Conservation (phyloP, 2,329 filamentous ascomycete species). For the Albifimbria verrucaria region DNA sequence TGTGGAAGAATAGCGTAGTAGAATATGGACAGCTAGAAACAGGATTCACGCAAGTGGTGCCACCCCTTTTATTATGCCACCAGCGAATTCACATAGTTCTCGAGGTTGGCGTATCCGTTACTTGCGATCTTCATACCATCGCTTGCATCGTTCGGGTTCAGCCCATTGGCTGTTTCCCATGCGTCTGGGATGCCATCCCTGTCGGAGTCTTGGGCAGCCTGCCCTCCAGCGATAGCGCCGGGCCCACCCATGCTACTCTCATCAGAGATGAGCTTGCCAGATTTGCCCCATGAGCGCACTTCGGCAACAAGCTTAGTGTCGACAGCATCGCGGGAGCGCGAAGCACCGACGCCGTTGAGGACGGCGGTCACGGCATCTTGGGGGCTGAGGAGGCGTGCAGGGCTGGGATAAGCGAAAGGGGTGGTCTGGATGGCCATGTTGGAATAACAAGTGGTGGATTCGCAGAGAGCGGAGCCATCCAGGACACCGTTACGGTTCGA, state of each 20-base stretch:
- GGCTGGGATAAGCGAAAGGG: conserved; percentile 40
- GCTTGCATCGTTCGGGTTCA: conserved; percentile 32
- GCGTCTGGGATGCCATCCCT: conserved; percentile 48
- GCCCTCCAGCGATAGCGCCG: conserved; percentile 34
- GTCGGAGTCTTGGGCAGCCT: conserved; percentile 39
- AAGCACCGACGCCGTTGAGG: conserved; percentile 37
- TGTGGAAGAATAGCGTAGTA: no score
- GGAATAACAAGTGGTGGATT: conserved; percentile 40
- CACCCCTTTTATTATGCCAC: conserved; percentile 14
- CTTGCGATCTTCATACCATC: conserved; percentile 38
- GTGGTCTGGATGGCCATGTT: conserved; percentile 38
- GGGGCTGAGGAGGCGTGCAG: conserved; percentile 34
- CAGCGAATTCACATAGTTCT: conserved; percentile 49
- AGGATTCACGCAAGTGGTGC: no score
- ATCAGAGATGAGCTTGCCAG: conserved; percentile 41
- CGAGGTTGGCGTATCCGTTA: conserved; percentile 43
- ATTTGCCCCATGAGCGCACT: conserved; percentile 41
- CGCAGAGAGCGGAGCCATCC: conserved; percentile 43
- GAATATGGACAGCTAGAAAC: no score
- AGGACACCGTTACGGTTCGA: conserved; percentile 45
- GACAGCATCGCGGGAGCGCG: conserved; percentile 38
- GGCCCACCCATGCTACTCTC: conserved; percentile 40
- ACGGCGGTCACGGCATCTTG: conserved; percentile 37
- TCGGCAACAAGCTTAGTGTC: conserved; percentile 40
- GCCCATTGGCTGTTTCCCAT: conserved; percentile 40